Evolutionary conservation across 208 protist genomes (phyloP), one percentile per base, ranked within the genome.

Genomic region (Herpetomonas samuelpessoai): DNA sequence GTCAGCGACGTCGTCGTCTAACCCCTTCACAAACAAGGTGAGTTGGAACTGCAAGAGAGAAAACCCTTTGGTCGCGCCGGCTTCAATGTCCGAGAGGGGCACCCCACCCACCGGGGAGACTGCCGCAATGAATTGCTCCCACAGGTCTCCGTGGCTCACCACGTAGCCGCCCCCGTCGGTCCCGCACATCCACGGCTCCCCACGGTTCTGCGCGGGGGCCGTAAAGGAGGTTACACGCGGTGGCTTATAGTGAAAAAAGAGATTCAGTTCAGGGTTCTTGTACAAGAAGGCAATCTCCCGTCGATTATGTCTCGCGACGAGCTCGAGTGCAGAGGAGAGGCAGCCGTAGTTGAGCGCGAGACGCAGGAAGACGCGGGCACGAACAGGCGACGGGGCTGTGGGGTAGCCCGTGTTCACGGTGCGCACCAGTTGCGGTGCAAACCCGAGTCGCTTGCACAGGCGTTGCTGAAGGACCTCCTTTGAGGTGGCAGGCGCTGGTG

Each of bases 331-430:
- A 0, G 78, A 74, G 31, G 78, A 50, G 16, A 91, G 71, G 49
- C 79, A 84, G 35, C 76, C 75, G 49, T 88, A 78, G 48, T 80
- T 81, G 16, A 91, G 68, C 10, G 78, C 71, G 25, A 87, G 54
- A 18, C 84, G 77, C 0, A 91, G 49, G n/a, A 87, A 45, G 18
- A 79, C 72, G 2, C 84, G 67, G 0, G 71, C 57, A 7, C 63
- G 65, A 12, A 82, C 41, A 2, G 31, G 35, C 4, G 53, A 58
- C 4, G 71, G 29, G 14, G 64, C 65, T 0, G 54, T 41, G 0
- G 62, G 51, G 52, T 85, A 83, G 7, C 67, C 74, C 26, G 65
- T 56, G 19, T 76, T 62, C 1, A 85, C 57, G 29, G 62, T 26
- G 60, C 21, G 45, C 52, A 54, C 38, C 25, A 64, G 7, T 47